Evolutionary conservation across 352 stramenopile species (phyloP).

Genomic region (Phytophthora crassamura): DNA sequence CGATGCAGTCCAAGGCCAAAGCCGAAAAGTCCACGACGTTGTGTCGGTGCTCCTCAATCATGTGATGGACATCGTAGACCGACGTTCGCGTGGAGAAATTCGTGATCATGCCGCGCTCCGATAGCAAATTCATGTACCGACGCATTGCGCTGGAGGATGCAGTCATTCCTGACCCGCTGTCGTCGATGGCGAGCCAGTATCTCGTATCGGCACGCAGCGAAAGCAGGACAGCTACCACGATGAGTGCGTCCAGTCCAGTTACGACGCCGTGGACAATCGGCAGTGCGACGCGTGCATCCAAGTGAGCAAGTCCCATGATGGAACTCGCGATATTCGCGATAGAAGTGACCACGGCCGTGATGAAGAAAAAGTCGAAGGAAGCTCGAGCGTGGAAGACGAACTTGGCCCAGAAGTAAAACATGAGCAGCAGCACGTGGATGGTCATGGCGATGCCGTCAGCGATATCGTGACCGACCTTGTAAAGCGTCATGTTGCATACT

Average conservation of each 20-base stretch:
- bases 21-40: slow-evolving; percentile 85
- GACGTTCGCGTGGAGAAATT: slow-evolving; percentile 90
- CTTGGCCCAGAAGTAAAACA: slow-evolving; percentile 86
- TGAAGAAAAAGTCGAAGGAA: slow-evolving; percentile 88
- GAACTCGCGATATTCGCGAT: slow-evolving; percentile 56
- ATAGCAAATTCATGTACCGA: slow-evolving; percentile 75
- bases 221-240: slow-evolving; percentile 74
- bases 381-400: slow-evolving; percentile 76
- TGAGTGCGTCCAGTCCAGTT: slow-evolving; percentile 60
- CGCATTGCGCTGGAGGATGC: slow-evolving; percentile 66
- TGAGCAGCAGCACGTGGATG: slow-evolving; percentile 60
- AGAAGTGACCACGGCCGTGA: slow-evolving; percentile 57
- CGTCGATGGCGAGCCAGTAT: slow-evolving; percentile 87
- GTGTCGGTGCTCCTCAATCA: slow-evolving; percentile 88
- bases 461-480: slow-evolving; percentile 50
- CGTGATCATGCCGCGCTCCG: slow-evolving; percentile 86
- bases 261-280: slow-evolving; percentile 63
- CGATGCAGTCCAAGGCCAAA: slow-evolving; percentile 76
- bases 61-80: slow-evolving; percentile 89
- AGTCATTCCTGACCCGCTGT: slow-evolving; percentile 46
- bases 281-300: slow-evolving; percentile 29
- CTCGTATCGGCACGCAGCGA: slow-evolving; percentile 81
- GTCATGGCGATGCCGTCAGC: slow-evolving; percentile 61
- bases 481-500: slow-evolving; percentile 68
- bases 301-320: slow-evolving; percentile 49